Percentiles rank a stretch among this genome's conserved stretches.
These are phyloP conservation scores for Acer yangbiense DNA, from an alignment of 345 rosid genomes.

Conservation along the genomic window DNA sequence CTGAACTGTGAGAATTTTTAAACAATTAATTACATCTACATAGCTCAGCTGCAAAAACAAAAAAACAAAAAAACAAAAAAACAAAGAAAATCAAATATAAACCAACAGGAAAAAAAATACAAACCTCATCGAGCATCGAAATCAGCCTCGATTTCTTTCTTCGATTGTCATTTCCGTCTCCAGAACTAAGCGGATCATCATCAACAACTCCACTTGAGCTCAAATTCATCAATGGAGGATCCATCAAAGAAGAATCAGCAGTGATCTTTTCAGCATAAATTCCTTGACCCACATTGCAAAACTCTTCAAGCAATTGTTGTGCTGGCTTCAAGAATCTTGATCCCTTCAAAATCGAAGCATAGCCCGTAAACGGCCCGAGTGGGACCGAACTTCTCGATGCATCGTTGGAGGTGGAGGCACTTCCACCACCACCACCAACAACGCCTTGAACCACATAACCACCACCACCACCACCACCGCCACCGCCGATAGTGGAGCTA, in stretches of 20 bases:
- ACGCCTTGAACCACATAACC: slow-evolving; percentile 39
- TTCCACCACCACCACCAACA: slow-evolving; percentile 37
- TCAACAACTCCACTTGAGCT: slow-evolving; percentile 34
- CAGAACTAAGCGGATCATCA: slow-evolving; percentile 38
- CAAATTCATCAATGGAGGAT: slow-evolving; percentile 48
- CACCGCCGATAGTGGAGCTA: slow-evolving; percentile 32
- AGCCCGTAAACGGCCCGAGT: slow-evolving; percentile 78
- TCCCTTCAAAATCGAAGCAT: slow-evolving; percentile 74
- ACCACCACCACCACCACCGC: slow-evolving; percentile 26
- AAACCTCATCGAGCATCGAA: slow-evolving; percentile 91
- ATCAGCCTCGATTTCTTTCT: slow-evolving; percentile 76
- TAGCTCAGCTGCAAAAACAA: neutral
- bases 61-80: neutral
- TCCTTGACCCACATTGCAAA: slow-evolving; percentile 67
- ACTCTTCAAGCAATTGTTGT: slow-evolving; percentile 76
- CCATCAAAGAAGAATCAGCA: slow-evolving; percentile 58
- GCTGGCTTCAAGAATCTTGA: slow-evolving; percentile 92
- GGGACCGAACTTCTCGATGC: slow-evolving; percentile 60
- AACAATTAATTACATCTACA: neutral
- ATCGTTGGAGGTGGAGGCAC: slow-evolving; percentile 43
- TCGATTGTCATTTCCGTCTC: slow-evolving; percentile 49
- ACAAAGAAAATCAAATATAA: neutral
- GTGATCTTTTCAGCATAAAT: slow-evolving; percentile 45
- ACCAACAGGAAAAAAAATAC: neutral
- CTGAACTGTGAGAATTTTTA: slow-evolving; percentile 1